These are phyloP conservation scores for Acanthamoeba culbertsoni DNA, from an alignment of 208 protist species.

Conservation along the genomic window DNA sequence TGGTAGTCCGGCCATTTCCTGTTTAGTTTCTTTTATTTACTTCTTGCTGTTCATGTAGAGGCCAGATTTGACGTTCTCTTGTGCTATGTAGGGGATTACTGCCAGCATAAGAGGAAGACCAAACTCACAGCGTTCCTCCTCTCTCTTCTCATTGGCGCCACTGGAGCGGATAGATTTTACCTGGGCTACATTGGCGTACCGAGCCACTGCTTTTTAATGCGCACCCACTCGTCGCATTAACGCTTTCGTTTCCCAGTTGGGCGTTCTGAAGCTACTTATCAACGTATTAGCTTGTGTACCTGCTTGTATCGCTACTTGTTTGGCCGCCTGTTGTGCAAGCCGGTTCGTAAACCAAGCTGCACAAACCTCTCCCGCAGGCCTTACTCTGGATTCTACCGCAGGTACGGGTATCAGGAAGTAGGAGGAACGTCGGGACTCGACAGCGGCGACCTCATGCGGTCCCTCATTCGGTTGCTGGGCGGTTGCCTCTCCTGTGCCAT, in stretches of 20 bases:
- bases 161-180: neutral
- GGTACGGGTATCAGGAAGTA: neutral
- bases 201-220: neutral
- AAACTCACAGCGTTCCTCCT: conserved; percentile 8
- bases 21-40: neutral
- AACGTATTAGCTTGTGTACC: neutral
- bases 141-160: neutral
- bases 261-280: neutral
- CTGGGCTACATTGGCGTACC: neutral
- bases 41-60: neutral
- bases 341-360: neutral
- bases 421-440: neutral
- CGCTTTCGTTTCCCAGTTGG: neutral
- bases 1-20: neutral
- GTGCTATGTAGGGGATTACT: neutral
- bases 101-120: neutral
- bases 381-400: too few relatives aligned
- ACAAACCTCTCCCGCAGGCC: too few relatives aligned
- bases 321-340: neutral
- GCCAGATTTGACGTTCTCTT: neutral
- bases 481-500: neutral
- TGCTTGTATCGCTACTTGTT: neutral
- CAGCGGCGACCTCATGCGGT: neutral
- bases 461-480: neutral
- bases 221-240: neutral